These are phyloP conservation scores for Suillus tomentosus DNA, from an alignment of 768 basidiomycete genomes.

Conservation along the genomic window DNA sequence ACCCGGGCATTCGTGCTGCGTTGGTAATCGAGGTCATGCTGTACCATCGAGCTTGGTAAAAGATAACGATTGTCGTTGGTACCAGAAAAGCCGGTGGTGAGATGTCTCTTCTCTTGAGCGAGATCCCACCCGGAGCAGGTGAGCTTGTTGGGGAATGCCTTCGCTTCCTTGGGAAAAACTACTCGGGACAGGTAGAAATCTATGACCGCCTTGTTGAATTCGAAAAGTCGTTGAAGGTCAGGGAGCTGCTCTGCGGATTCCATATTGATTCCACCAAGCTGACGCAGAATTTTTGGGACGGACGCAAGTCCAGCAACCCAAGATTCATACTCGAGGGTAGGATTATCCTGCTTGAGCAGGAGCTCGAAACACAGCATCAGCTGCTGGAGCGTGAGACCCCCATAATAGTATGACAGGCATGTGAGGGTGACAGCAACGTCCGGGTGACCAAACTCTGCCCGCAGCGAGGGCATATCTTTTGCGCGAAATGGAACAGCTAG, in stretches of 20 bases:
- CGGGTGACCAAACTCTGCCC: conserved; percentile 43
- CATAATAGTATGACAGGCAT: conserved; percentile 40
- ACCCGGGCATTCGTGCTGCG: conserved; percentile 48
- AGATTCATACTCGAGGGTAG: conserved; percentile 30
- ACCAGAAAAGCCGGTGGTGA: conserved; percentile 38
- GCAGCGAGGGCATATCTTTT: conserved; percentile 38
- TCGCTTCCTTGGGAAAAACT: conserved; percentile 41
- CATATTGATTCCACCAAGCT: conserved; percentile 26
- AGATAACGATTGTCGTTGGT: conserved; percentile 43
- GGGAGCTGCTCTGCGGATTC: conserved; percentile 31
- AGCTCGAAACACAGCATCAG: conserved; percentile 31
- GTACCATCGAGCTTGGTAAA: conserved; percentile 36
- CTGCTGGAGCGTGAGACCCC: conserved; percentile 34
- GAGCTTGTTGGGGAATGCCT: conserved; percentile 37
- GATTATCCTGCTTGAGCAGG: conserved; percentile 33
- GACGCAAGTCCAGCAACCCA: conserved; percentile 28
- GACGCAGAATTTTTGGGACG: conserved; percentile 24
- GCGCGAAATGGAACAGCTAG: conserved; percentile 42
- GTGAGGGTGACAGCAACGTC: conserved; percentile 39
- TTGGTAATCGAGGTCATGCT: conserved; percentile 31
- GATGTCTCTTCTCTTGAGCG: conserved; percentile 25
- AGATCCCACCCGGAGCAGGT: conserved; percentile 41
- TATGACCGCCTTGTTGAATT: conserved; percentile 31
- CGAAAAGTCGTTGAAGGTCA: conserved; percentile 31
- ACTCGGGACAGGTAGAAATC: conserved; percentile 40